Evolutionary conservation across 2,329 filamentous ascomycete species (phyloP).

Genomic region (Scopulariopsis brevicaulis): DNA sequence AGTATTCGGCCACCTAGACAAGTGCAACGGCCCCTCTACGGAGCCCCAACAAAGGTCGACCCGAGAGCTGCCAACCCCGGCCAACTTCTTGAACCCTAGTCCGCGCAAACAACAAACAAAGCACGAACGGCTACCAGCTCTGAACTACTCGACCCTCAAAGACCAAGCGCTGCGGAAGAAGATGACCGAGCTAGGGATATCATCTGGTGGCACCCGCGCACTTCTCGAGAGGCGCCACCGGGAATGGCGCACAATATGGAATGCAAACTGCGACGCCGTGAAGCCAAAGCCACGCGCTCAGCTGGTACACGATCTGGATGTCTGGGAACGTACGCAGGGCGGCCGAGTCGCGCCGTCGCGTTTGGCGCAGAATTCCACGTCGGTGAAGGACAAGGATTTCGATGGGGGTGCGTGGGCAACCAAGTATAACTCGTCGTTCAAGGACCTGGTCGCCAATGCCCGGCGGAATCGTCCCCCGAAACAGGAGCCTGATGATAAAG

Average conservation of each 20-base stretch:
- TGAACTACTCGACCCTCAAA: conserved; percentile 83
- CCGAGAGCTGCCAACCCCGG: conserved; percentile 1
- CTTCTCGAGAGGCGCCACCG: conserved; percentile 71
- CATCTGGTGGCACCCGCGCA: conserved; percentile 53
- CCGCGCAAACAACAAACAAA: conserved; percentile 20
- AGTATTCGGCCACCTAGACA: conserved; percentile 75
- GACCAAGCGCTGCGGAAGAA: conserved; percentile 71
- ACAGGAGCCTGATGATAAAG: conserved; percentile 19
- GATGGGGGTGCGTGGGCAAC: conserved; percentile 66
- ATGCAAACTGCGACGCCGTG: conserved; percentile 86
- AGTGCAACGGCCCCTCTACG: conserved; percentile 31
- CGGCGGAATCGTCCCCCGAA: conserved; percentile 34
- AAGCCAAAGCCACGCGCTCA: conserved; percentile 59
- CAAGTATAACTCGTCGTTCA: conserved; percentile 65
- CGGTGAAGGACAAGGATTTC: conserved; percentile 78
- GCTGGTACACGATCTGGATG: conserved; percentile 66
- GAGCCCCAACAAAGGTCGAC: conserved; percentile 3
- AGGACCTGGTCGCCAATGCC: conserved; percentile 68
- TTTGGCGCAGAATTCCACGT: conserved; percentile 7
- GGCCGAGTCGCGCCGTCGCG: conserved; percentile 34
- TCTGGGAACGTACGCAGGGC: conserved; percentile 80
- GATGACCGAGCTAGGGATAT: conserved; percentile 68
- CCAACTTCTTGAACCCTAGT: conserved; percentile 11
- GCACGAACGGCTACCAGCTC: conserved; percentile 59
- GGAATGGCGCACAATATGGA: conserved; percentile 94